phyloP scores from a whole-genome alignment of 139 green algal genomes.

The Mesotaenium endlicherianum region DNA sequence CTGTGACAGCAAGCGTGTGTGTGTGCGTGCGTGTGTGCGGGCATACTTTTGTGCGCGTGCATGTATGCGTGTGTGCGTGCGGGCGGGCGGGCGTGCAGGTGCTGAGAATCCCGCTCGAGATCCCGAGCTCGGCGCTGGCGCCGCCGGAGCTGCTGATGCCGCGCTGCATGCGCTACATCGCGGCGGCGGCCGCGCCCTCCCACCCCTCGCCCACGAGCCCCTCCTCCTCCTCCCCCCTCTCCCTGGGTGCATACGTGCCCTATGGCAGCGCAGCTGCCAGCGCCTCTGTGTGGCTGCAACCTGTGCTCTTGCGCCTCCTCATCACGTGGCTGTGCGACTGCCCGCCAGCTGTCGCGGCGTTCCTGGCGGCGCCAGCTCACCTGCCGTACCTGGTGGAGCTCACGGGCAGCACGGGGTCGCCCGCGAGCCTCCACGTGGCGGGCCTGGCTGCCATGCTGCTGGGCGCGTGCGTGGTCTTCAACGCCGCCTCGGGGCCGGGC shows the following conservation, averaged over 20 bases:
- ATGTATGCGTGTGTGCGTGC: too few species aligned
- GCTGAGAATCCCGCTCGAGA: constrained; percentile 50
- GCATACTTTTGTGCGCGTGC: too few species aligned
- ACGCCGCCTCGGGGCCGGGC: constrained; percentile 13
- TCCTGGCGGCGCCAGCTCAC: constrained; percentile 54
- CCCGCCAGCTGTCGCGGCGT: constrained; percentile 54
- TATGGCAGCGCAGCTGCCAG: background rate
- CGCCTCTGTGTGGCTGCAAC: constrained; percentile 32
- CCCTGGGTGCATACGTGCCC: background rate
- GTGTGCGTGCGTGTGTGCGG: background rate
- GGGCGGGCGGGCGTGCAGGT: constrained; percentile 20
- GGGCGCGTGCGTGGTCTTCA: constrained; percentile 65
- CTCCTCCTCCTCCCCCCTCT: background rate
- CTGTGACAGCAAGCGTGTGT: background rate
- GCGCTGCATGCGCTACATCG: constrained; percentile 44
- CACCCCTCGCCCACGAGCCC: background rate
- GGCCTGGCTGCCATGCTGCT: constrained; percentile 72
- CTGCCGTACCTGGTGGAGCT: constrained; percentile 37
- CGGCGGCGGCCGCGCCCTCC: background rate
- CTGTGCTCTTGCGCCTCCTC: constrained; percentile 64
- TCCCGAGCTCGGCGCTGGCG: constrained; percentile 34
- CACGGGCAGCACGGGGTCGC: constrained; percentile 4
- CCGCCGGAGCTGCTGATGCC: constrained; percentile 52
- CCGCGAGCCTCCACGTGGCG: constrained; percentile 38
- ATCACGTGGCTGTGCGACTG: constrained; percentile 70